Evolutionary conservation across 352 stramenopile species (phyloP).

Genomic region (Phytophthora megakarya): DNA sequence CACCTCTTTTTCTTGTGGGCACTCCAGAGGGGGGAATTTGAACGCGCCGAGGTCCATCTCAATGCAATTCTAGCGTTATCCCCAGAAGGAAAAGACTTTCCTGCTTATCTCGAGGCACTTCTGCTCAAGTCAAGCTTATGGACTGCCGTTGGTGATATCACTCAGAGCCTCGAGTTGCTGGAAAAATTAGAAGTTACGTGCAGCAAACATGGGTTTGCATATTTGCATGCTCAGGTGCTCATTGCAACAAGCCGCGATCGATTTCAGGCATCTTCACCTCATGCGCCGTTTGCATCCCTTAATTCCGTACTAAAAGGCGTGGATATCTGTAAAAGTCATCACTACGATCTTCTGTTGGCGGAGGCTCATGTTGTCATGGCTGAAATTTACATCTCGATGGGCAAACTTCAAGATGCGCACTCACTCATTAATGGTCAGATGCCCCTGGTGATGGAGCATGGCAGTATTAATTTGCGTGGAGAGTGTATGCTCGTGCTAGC

Average conservation of each 20-base stretch:
- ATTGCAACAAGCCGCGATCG: conserved; percentile 49
- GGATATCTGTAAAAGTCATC: conserved; percentile 51
- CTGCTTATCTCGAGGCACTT: conserved; percentile 50
- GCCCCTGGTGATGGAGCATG: conserved; percentile 70
- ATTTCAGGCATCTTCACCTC: conserved; percentile 34
- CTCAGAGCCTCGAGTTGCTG: conserved; percentile 46
- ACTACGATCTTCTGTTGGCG: conserved; percentile 64
- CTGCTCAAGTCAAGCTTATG: conserved; percentile 41
- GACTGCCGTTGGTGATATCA: conserved; percentile 40
- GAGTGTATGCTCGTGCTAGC: conserved; percentile 63
- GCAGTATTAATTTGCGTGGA: conserved; percentile 54
- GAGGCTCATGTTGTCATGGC: conserved; percentile 67
- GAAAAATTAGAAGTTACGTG: conserved; percentile 50
- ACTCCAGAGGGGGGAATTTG: conserved; percentile 51
- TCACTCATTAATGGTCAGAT: conserved; percentile 64
- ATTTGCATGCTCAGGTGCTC: conserved; percentile 57
- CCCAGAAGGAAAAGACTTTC: conserved; percentile 48
- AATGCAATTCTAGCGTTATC: conserved; percentile 50
- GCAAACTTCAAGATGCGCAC: conserved; percentile 48
- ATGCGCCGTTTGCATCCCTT: conserved; percentile 61
- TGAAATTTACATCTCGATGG: conserved; percentile 68
- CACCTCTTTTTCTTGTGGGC: conserved; percentile 58
- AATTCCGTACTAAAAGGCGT: conserved; percentile 46
- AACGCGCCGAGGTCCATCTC: conserved; percentile 49
- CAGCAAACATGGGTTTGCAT: conserved; percentile 43